These are phyloP conservation scores for Lobosporangium transversale DNA, from an alignment of 192 early-diverging fungal genomes.

Conservation along the genomic window DNA sequence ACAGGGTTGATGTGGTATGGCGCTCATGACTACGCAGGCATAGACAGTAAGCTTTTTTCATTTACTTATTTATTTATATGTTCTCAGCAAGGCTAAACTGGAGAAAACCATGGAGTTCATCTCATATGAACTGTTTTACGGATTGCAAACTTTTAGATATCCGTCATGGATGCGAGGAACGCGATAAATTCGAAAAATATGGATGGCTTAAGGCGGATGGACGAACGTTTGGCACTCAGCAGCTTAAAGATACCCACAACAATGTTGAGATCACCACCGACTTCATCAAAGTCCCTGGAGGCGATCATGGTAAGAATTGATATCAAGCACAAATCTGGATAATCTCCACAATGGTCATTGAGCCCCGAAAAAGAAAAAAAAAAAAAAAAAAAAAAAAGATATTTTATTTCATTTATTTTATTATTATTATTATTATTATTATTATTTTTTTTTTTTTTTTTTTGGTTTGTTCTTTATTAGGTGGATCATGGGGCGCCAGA, in stretches of 20 bases:
- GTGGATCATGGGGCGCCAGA: conserved; percentile 81
- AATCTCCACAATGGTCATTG: too few relatives aligned
- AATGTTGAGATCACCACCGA: conserved; percentile 77
- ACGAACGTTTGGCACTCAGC: conserved; percentile 80
- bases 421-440: conserved; percentile 45
- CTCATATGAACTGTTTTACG: not conserved
- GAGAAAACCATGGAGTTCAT: not conserved
- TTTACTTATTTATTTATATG: conserved; percentile 2
- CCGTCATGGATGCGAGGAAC: conserved; percentile 92
- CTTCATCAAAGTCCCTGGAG: conserved; percentile 76
- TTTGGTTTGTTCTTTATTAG: conserved; percentile 33
- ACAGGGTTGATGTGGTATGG: conserved; percentile 97
- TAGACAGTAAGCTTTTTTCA: conserved; percentile 54
- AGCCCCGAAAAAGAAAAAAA: too few relatives aligned
- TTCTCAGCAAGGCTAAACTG: not conserved
- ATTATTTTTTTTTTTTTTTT: not conserved
- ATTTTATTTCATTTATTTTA: too few relatives aligned
- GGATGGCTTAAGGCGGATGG: conserved; percentile 91
- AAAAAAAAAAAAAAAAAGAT: too few relatives aligned
- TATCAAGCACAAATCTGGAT: too few relatives aligned
- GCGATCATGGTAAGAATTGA: conserved; percentile 60
- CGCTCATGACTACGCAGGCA: conserved; percentile 62
- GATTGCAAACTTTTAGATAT: conserved; percentile 60
- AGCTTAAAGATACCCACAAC: conserved; percentile 70
- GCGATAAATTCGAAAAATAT: conserved; percentile 81